Conservation (phyloP, 192 early-diverging fungal species). For the Rhizophagus prolifer region DNA sequence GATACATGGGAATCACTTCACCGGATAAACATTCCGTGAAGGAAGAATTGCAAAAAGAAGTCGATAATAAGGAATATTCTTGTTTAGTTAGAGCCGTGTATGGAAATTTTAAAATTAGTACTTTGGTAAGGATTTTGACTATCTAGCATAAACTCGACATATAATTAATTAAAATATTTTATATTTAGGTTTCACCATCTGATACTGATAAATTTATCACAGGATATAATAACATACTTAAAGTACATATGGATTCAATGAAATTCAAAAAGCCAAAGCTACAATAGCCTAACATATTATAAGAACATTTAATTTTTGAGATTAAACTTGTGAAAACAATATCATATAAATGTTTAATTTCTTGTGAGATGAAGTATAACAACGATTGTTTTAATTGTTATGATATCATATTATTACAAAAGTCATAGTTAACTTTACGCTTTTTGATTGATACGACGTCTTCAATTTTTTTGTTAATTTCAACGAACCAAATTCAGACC, state of each 20-base stretch:
- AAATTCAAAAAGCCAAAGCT: constrained; percentile 28
- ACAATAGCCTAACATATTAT: constrained; percentile 1
- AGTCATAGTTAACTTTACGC: too few relatives aligned
- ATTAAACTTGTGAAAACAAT: too few relatives aligned
- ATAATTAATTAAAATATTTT: not conserved
- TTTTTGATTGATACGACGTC: constrained; percentile 1
- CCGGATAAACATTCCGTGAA: constrained; percentile 5
- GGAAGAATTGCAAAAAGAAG: constrained; percentile 3
- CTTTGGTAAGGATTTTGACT: constrained; percentile 34
- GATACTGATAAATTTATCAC: constrained; percentile 44
- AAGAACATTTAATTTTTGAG: too few relatives aligned
- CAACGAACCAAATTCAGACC: constrained; percentile 39
- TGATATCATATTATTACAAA: too few relatives aligned
- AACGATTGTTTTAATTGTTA: too few relatives aligned
- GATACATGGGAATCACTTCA: constrained; percentile 7
- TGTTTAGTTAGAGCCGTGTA: constrained; percentile 40
- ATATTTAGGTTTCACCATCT: constrained; percentile 32
- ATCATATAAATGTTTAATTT: too few relatives aligned
- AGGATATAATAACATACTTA: constrained; percentile 42
- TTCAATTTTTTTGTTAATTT: constrained; percentile 36
- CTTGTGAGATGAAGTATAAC: too few relatives aligned
- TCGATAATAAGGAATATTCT: constrained; percentile 37
- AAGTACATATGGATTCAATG: constrained; percentile 46
- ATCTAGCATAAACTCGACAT: not conserved
- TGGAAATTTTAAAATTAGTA: constrained; percentile 43